Percentiles rank a stretch among this genome's conserved stretches.
phyloP scores from a whole-genome alignment of 768 basidiomycete genomes.

The Collybiopsis confluens region DNA sequence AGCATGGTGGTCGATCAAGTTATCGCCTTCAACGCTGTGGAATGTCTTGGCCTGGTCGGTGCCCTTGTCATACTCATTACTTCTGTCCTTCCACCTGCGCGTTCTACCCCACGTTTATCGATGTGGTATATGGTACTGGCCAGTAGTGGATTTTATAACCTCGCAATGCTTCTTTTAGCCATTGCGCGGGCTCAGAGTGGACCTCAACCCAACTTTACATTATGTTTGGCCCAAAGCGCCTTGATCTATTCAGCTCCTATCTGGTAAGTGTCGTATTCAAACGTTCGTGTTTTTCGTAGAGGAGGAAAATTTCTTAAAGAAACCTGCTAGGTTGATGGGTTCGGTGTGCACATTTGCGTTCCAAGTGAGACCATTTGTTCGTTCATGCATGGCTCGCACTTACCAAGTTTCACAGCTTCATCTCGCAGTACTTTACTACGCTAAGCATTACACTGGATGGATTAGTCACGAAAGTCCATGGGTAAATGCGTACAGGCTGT shows the following conservation, averaged over 20 bases:
- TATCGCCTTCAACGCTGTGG: background rate
- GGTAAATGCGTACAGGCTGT: background rate
- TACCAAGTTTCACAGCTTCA: background rate
- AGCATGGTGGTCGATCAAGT: background rate
- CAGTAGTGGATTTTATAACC: background rate
- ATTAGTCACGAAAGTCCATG: background rate
- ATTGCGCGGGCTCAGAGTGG: background rate
- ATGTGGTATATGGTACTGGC: background rate
- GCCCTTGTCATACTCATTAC: background rate
- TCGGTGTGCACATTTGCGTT: background rate
- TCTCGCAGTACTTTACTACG: background rate
- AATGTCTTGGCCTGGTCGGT: background rate
- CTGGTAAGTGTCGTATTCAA: background rate
- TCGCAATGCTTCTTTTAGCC: constrained; percentile 1
- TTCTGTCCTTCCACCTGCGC: background rate
- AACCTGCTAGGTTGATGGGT: constrained; percentile 2
- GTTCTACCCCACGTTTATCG: background rate
- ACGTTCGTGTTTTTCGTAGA: no score
- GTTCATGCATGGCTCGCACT: background rate
- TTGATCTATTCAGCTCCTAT: background rate
- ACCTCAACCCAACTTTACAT: background rate
- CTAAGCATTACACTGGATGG: background rate
- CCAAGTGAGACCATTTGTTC: background rate
- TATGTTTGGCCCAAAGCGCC: background rate
- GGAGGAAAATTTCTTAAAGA: no score